Evolutionary conservation across 148 eudicot genomes (phyloP).

Genomic region (Fagopyrum tataricum): DNA sequence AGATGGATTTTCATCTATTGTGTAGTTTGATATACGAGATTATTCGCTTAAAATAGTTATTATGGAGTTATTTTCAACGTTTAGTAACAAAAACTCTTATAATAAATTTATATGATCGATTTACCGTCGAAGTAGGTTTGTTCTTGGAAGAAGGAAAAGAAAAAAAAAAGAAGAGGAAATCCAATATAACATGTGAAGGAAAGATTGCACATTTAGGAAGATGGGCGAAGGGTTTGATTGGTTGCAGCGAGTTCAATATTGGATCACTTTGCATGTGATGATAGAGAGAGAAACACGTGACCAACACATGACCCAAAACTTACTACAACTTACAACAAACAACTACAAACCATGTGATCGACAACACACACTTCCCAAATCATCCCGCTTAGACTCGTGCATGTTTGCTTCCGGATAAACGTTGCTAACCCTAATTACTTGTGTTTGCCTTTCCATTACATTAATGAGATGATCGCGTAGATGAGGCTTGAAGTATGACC

Average conservation of each 20-base stretch:
- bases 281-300: slow-evolving; percentile 6
- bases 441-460: too few species aligned
- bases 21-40: too few species aligned
- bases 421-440: too few species aligned
- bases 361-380: not conserved
- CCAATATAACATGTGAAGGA: not conserved
- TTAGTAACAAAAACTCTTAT: too few species aligned
- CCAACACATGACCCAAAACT: not conserved
- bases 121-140: not conserved
- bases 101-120: too few species aligned
- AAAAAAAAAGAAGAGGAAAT: not conserved
- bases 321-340: not conserved
- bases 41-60: too few species aligned
- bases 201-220: not conserved
- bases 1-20: too few species aligned
- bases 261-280: not conserved
- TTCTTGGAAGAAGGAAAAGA: not conserved
- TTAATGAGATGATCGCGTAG: too few species aligned
- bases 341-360: not conserved
- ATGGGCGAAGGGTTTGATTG: not conserved
- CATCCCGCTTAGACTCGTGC: not conserved
- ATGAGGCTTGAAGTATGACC: too few species aligned
- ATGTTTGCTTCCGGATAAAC: not conserved
- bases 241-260: not conserved
- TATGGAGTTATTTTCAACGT: too few species aligned